These are phyloP conservation scores for Vitis rotundifolia DNA, from an alignment of 164 flowering plant species.

Conservation along the genomic window DNA sequence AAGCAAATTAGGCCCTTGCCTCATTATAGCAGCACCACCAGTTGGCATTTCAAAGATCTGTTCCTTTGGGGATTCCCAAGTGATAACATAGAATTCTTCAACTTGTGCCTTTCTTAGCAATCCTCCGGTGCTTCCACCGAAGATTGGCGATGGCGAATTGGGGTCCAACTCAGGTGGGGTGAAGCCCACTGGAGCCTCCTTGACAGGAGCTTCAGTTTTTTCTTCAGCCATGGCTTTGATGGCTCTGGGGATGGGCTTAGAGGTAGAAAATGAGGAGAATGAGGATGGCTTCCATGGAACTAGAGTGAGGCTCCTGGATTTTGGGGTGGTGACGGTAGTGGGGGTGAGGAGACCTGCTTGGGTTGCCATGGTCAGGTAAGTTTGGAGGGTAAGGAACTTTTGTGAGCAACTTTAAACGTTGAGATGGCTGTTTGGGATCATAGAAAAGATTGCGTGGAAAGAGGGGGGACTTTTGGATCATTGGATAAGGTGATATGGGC, in stretches of 20 bases:
- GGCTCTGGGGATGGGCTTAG: constrained; percentile 25
- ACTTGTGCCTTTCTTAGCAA: constrained; percentile 81
- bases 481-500: constrained; percentile 60
- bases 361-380: constrained; percentile 68
- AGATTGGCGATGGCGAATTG: constrained; percentile 84
- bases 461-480: constrained; percentile 11
- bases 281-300: constrained; percentile 54
- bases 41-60: constrained; percentile 95
- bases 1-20: constrained; percentile 83
- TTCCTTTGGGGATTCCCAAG: constrained; percentile 90
- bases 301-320: constrained; percentile 29
- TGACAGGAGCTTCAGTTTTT: constrained; percentile 23
- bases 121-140: constrained; percentile 91
- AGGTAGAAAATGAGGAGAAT: constrained; percentile 28
- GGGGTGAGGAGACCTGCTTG: constrained; percentile 78
- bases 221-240: constrained; percentile 44
- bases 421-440: not conserved
- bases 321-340: constrained; percentile 15
- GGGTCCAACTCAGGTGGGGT: constrained; percentile 89
- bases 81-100: constrained; percentile 86
- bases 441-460: not conserved
- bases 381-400: no score
- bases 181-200: constrained; percentile 73
- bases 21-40: constrained; percentile 94
- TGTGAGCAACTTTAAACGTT: constrained; percentile 1